Conservation (phyloP, 257 asterid genomes). For the Striga asiatica region DNA sequence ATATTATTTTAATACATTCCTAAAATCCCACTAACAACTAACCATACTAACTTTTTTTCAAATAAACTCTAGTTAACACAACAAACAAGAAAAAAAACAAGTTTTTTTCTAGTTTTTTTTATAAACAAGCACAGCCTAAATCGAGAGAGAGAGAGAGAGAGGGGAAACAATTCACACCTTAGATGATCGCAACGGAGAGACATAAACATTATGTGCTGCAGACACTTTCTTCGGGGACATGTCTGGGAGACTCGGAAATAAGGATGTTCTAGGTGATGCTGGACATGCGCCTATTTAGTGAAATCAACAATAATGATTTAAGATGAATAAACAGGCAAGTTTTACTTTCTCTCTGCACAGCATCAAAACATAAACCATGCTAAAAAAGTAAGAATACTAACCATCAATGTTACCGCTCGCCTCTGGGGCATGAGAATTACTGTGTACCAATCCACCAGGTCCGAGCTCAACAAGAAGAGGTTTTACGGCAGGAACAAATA, state of each 20-base stretch:
- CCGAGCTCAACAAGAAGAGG: constrained; percentile 89
- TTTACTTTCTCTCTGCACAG: constrained; percentile 8
- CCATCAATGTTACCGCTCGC: constrained; percentile 45
- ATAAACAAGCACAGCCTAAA: too few species aligned
- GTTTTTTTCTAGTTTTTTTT: too few species aligned
- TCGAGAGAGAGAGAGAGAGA: too few species aligned
- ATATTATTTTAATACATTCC: too few species aligned
- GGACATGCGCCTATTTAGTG: constrained; percentile 55
- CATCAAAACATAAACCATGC: neutral
- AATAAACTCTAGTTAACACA: too few species aligned
- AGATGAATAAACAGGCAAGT: too few species aligned
- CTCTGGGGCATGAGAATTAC: constrained; percentile 36
- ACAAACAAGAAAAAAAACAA: too few species aligned
- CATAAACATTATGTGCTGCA: constrained; percentile 78
- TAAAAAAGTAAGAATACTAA: constrained; percentile 23
- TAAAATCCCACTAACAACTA: too few species aligned
- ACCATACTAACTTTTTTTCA: too few species aligned
- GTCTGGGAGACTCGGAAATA: constrained; percentile 93
- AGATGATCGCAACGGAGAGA: constrained; percentile 82
- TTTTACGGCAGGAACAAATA: constrained; percentile 77
- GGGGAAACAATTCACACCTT: constrained; percentile 37
- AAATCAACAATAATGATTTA: too few species aligned
- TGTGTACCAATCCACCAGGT: constrained; percentile 50
- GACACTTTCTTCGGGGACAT: constrained; percentile 99
- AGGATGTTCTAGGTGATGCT: constrained; percentile 70